phyloP scores from a whole-genome alignment of 1,139 yeast species.

The Debaryomyces coudertii region DNA sequence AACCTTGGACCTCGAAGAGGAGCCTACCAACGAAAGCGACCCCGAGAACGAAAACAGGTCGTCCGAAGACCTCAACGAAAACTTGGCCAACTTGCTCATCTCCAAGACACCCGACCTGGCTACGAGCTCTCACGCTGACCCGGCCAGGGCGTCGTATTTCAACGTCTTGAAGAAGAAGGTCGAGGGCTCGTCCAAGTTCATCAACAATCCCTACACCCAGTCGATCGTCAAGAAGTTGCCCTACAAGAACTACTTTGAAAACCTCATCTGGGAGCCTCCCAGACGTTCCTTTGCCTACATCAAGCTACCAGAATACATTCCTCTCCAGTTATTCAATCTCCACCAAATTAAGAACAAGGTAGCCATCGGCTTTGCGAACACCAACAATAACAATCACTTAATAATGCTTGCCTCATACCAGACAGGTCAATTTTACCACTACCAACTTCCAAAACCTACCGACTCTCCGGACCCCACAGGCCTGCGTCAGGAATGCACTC shows the following conservation, averaged over 20 bases:
- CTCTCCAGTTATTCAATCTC: constrained; percentile 17
- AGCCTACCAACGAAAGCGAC: constrained; percentile 17
- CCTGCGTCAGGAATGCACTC: constrained; percentile 34
- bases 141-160: constrained; percentile 22
- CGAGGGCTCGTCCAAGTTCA: constrained; percentile 24
- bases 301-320: constrained; percentile 38
- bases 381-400: constrained; percentile 25
- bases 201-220: constrained; percentile 42
- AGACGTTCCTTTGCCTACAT: constrained; percentile 48
- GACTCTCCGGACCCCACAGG: constrained; percentile 21
- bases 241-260: constrained; percentile 45
- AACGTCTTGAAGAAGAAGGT: constrained; percentile 19
- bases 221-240: constrained; percentile 45
- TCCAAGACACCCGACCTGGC: constrained; percentile 26
- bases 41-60: constrained; percentile 21
- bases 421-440: constrained; percentile 45
- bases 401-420: constrained; percentile 45
- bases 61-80: constrained; percentile 47
- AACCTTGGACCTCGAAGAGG: constrained; percentile 11
- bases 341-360: constrained; percentile 23
- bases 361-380: constrained; percentile 39
- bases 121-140: constrained; percentile 9
- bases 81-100: constrained; percentile 44
- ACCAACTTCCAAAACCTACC: constrained; percentile 32
- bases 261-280: constrained; percentile 50